Conservation (phyloP, 441 rosid species). For the Capsella rubella region DNA sequence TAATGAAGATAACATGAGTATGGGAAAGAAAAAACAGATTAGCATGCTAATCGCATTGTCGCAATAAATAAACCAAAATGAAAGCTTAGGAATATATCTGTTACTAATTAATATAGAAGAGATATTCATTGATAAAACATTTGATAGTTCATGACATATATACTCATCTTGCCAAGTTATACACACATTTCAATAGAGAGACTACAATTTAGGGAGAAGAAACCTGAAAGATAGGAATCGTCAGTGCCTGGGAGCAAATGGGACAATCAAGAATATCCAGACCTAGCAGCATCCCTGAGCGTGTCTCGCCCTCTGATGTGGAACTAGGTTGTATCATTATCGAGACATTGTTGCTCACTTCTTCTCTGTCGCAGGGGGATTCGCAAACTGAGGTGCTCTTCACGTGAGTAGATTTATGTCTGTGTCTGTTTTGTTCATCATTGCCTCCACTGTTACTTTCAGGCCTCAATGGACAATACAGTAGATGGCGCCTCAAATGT, state of each 20-base stretch:
- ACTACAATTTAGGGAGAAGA: not conserved
- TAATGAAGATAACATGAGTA: too few species aligned
- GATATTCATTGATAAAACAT: too few species aligned
- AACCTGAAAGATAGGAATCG: constrained; percentile 28
- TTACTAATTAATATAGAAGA: not conserved
- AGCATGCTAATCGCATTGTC: not conserved
- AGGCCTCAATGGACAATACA: not conserved
- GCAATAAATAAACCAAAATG: not conserved
- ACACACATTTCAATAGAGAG: not conserved
- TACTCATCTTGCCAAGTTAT: not conserved
- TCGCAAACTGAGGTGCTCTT: not conserved
- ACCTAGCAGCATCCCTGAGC: not conserved
- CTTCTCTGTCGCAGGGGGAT: not conserved
- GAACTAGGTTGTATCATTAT: not conserved
- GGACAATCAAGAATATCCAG: constrained; percentile 22
- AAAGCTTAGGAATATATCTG: not conserved
- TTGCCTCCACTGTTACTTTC: not conserved
- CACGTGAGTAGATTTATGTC: not conserved
- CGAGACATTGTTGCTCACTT: not conserved
- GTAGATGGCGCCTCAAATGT: not conserved
- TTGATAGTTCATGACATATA: not conserved
- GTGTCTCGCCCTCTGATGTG: not conserved
- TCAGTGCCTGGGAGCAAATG: constrained; percentile 11
- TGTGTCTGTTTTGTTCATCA: not conserved
- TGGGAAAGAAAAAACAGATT: too few species aligned